phyloP scores from a whole-genome alignment of 2,329 filamentous ascomycete species.

The Stemphylium beticola region DNA sequence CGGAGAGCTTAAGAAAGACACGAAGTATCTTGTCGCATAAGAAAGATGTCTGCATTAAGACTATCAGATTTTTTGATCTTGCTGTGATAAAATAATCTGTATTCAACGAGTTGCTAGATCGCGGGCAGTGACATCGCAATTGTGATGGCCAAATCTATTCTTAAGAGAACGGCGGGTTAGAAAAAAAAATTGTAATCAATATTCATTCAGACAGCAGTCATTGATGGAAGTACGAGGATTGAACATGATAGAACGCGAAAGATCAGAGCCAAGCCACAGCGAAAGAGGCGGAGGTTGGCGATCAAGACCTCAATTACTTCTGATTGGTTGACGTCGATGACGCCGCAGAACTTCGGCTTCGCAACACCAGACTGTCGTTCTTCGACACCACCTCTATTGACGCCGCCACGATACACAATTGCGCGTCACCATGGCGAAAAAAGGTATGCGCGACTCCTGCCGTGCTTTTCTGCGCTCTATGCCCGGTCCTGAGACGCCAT shows the following conservation, averaged over 20 bases:
- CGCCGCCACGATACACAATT: slow-evolving; percentile 17
- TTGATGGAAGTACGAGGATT: neutral
- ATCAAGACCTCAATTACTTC: slow-evolving; percentile 11
- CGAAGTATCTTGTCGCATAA: no score
- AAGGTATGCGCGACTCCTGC: slow-evolving; percentile 31
- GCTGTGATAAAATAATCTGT: no score
- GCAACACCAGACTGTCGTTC: slow-evolving; percentile 30
- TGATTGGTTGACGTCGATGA: slow-evolving; percentile 24
- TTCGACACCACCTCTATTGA: slow-evolving; percentile 16
- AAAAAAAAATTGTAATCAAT: no score
- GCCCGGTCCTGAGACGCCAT: neutral
- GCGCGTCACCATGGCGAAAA: slow-evolving; percentile 43
- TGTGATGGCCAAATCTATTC: no score
- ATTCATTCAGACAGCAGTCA: no score
- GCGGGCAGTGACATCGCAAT: no score
- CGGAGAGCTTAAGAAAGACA: no score
- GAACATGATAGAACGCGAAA: neutral
- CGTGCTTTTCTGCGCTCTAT: no score
- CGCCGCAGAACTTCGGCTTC: slow-evolving; percentile 28
- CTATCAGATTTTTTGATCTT: no score
- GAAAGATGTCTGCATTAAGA: no score
- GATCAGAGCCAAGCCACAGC: neutral
- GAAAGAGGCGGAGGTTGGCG: neutral
- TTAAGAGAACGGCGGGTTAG: no score
- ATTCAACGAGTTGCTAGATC: no score